Evolutionary conservation across 2,329 filamentous ascomycete genomes (phyloP).

Genomic region (Claviceps monticola): DNA sequence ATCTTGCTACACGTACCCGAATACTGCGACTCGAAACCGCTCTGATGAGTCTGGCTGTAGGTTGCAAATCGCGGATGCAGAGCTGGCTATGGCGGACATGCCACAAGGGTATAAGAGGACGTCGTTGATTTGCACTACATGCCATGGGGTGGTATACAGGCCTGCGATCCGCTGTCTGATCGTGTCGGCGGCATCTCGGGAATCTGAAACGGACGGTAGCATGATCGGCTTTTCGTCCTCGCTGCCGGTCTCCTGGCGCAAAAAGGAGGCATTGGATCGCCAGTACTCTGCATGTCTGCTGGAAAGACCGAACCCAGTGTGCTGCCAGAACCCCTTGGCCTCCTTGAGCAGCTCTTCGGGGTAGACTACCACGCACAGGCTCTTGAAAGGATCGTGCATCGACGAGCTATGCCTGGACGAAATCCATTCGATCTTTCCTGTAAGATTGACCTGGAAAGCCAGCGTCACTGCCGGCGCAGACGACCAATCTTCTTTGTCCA

Average conservation of each 20-base stretch:
- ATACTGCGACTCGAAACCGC: conserved; percentile 12
- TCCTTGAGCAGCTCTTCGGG: conserved; percentile 7
- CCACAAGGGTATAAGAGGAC: conserved; percentile 36
- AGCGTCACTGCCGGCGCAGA: neutral
- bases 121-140: conserved; percentile 15
- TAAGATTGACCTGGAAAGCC: neutral
- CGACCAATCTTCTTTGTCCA: neutral
- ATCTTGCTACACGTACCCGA: conserved; percentile 11
- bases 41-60: neutral
- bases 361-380: conserved; percentile 10
- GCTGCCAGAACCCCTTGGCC: conserved; percentile 18
- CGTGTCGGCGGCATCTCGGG: conserved; percentile 3
- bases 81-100: conserved; percentile 33
- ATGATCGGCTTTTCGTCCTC: neutral
- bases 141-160: conserved; percentile 9
- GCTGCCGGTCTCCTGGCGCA: neutral
- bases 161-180: conserved; percentile 10
- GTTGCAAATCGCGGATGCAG: conserved; percentile 7
- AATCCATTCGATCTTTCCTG: neutral
- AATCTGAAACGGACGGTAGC: conserved; percentile 3
- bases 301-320: conserved; percentile 17
- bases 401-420: neutral
- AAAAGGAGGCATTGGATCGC: conserved; percentile 12
- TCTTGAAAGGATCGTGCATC: neutral
- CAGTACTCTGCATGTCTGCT: conserved; percentile 15